Evolutionary conservation across 257 asterid species (phyloP), one percentile per base, ranked within the genome.

Genomic region (Przewalskia tangutica): DNA sequence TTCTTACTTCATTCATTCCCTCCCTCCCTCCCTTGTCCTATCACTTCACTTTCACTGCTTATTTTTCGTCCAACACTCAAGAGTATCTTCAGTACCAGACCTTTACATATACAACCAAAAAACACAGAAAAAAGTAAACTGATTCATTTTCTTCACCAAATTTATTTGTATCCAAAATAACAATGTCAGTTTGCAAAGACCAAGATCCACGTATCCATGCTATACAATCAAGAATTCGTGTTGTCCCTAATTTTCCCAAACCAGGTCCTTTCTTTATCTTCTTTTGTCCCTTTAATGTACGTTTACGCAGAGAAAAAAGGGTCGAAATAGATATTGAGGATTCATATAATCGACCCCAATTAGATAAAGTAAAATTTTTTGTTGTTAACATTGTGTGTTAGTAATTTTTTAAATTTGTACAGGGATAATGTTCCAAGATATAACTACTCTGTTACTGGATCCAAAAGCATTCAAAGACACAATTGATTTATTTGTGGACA

Each of bases 361-460:
- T 62, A 10, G 55, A 1, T 20, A 23, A 73, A 73, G 60, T 73
- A 48, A 6, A 20, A 6, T 20, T 48, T 8, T 73, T 48, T 48
- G 6, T 73, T 73, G 79, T 13, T 73, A 48, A 23, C 4, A 5
- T 66, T 66, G 73, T 65, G 5, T 34, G 5, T 34, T 34, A 64
- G 17, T 17, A 27, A 12, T 14, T 65, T 11, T 27, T 46, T 8
- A 7, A 20, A 46, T 46, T 50, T 75, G 10, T 53, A 53, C 90
- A 93, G 98, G 98, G 82, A 93, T 93, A 82, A 91, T 92, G 98
- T 93, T 93, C 84, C 98, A 93, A 86, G 98, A 93, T 81, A 92
- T 93, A 27, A 93, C 98, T 38, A 92, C 97, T 27, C 89, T 93
- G 17, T 84, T 93, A 46, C 93, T 93, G 64, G 93, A 93, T 83